Evolutionary conservation across 2,329 filamentous ascomycete genomes (phyloP), one percentile per base, ranked within the genome.

Genomic region (Emergomyces pasteurianus): DNA sequence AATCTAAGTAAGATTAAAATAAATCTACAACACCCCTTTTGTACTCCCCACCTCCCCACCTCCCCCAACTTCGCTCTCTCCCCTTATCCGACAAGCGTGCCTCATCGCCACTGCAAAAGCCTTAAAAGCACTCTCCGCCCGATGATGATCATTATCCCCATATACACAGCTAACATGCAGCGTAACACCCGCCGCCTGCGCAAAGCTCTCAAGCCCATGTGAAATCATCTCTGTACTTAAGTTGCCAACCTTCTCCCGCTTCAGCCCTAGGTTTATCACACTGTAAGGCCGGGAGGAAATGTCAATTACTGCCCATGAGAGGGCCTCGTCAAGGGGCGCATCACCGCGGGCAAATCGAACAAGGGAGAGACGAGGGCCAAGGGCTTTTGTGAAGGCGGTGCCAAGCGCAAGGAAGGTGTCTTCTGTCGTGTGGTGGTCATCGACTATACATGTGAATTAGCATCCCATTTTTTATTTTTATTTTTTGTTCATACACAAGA

Each of bases 351-450:
- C 94, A 77, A 96, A 99, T 55, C 94, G 87, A 61, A 90, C 88
- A 56, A 97, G 85, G 21, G 92, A 94, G 34, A 86, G 81, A 9
- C 88, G 88, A 10, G 84, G 83, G 64, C 88, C 87, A 49, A 99
- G 84, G 18, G 92, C 90, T 56, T 81, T 75, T 70, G 88, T 88
- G 78, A 97, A 96, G 61, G 91, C 90, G 67, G 82, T 80, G 56
- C 94, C 94, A 26, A 99, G 85, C 16, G 92, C 90, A 66, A 99
- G 87, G 77, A 90, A 96, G 62, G 90, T 88, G 73, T 99, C 94
- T 80, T 99, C 94, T 65, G 92, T 88, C 9, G 92, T 96, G 83
- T 99, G 94, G 79, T 99, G 94, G 81, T 97, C 94, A 78, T 99
- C 94, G 74, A 99, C 91, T 92, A 36, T 42, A 36, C 28, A 8